Conservation (phyloP, 2,329 filamentous ascomycete species). For the Botrytis fragariae region DNA sequence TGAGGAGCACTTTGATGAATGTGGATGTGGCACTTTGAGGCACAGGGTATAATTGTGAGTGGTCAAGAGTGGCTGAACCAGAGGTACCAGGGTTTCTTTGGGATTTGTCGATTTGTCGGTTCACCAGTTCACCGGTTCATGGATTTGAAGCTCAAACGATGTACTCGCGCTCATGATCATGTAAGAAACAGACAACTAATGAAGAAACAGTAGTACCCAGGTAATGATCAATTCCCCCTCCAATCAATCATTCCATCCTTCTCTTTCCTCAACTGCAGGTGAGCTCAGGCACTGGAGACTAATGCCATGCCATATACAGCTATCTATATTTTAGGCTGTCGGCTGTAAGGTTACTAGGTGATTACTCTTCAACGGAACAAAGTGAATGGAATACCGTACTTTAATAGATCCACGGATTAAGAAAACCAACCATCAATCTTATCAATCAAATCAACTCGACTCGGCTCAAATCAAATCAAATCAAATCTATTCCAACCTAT, state of each 20-base stretch:
- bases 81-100: not conserved
- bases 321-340: not conserved
- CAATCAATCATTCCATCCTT: not conserved
- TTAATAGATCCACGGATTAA: not conserved
- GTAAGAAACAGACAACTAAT: not conserved
- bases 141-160: not conserved
- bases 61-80: not conserved
- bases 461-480: not conserved
- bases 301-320: not conserved
- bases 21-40: conserved; percentile 11
- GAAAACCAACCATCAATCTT: not conserved
- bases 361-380: not conserved
- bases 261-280: not conserved
- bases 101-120: not conserved
- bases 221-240: not conserved
- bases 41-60: not conserved
- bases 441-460: not conserved
- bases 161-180: not conserved
- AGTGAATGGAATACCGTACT: not conserved
- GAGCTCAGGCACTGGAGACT: not conserved
- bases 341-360: not conserved
- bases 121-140: not conserved
- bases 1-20: not conserved
- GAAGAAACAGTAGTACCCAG: not conserved
- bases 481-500: not conserved